Evolutionary conservation across 139 green algal species (phyloP), one percentile per base, ranked within the genome.

Genomic region (Haematococcus lacustris): DNA sequence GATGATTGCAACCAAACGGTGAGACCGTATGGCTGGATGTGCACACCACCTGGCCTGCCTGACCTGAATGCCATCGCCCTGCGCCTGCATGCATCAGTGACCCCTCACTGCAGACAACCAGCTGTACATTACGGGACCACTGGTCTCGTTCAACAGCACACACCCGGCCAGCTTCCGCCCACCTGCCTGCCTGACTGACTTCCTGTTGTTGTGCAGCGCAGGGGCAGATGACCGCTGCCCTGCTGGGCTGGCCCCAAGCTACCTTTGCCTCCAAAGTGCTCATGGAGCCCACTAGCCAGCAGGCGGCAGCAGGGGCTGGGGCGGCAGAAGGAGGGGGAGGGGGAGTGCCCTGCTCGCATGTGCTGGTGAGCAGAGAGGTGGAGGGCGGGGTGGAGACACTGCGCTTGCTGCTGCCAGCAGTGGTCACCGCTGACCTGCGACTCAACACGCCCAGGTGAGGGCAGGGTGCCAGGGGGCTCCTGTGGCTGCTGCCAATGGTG

Each of bases 381-480:
- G 93, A 98, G 71, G 91, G 88, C 1, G 93, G 94, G 0, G 66
- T 94, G 38, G 76, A 97, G 78, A 92, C 71, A 26, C 50, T 93
- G 39, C 47, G 51, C 28, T n/a, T 92, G 41, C 38, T 30, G 2
- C 80, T 97, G 53, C 94, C 94, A 30, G 93, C 91, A 21, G 91
- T 98, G 7, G 76, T 98, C 33, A 98, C 92, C 0, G 81, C 89
- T 5, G 94, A 98, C 78, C 79, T 98, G 64, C 80, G 94, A 17
- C 84, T 98, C 35, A 98, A 98, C 77, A 87, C 91, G 71, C 94
- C 94, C 1, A 71, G 93, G 81, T 89, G 59, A 1, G 76, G 32
- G 50, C n/a, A 30, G n/a, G 35, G 9, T 71, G 38, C 40, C 17
- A 38, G 51, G 6, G 4, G 59, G n/a, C n/a, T n/a, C n/a, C n/a